Percentiles rank a stretch among this genome's conserved stretches.
Conservation (phyloP, 306 rosid species). For the Malus sylvestris region DNA sequence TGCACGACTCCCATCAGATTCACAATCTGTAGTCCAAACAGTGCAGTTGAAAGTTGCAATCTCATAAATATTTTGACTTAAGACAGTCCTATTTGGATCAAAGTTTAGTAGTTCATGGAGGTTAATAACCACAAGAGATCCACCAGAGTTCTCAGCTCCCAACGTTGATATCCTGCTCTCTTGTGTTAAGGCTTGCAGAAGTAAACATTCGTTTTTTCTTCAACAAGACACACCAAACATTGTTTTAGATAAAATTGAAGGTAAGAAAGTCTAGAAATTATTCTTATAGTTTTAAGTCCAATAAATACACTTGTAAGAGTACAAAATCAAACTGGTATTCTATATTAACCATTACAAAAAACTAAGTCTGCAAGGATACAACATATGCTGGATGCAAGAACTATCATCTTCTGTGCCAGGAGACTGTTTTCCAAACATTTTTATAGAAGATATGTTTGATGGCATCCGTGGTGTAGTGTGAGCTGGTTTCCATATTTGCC, state of each 20-base stretch:
- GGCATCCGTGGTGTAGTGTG: constrained; percentile 39
- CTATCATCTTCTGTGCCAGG: constrained; percentile 21
- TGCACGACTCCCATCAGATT: constrained; percentile 45
- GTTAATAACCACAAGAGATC: constrained; percentile 49
- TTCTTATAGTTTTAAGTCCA: background rate
- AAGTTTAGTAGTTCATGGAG: constrained; percentile 55
- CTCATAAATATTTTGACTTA: constrained; percentile 42
- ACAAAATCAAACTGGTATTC: background rate
- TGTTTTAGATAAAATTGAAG: background rate
- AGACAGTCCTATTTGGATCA: constrained; percentile 23
- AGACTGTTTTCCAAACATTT: constrained; percentile 37
- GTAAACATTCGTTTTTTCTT: background rate
- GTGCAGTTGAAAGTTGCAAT: constrained; percentile 61
- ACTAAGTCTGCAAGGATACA: constrained; percentile 54
- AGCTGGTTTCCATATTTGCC: constrained; percentile 39
- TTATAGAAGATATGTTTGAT: constrained; percentile 63
- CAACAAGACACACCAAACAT: background rate
- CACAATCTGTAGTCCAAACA: constrained; percentile 77
- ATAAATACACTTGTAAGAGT: background rate
- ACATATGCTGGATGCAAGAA: constrained; percentile 34
- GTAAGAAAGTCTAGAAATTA: background rate
- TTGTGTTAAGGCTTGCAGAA: constrained; percentile 43
- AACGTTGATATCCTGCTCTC: constrained; percentile 54
- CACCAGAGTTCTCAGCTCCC: constrained; percentile 71
- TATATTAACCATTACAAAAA: background rate